Percentiles rank a stretch among this genome's conserved stretches.
phyloP scores from a whole-genome alignment of 331 rosid species.

The Ulmus americana region DNA sequence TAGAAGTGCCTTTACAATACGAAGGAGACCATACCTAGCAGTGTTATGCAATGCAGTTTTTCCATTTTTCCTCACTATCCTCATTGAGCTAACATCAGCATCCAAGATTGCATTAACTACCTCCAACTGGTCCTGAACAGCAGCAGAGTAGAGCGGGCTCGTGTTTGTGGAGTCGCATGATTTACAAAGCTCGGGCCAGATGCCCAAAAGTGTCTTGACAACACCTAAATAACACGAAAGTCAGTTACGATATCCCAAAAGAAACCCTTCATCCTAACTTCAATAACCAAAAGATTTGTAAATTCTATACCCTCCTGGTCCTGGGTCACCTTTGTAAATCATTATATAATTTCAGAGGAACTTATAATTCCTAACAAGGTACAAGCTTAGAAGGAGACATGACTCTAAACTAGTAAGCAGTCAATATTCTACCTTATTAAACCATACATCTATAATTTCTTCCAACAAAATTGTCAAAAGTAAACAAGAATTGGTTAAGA shows the following conservation, averaged over 20 bases:
- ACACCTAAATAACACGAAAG: constrained; percentile 45
- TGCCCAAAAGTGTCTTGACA: constrained; percentile 57
- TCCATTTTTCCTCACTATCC: constrained; percentile 81
- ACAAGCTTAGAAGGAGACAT: neutral
- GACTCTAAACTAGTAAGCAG: neutral
- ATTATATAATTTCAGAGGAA: constrained; percentile 1
- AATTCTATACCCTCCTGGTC: neutral
- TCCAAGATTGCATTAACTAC: constrained; percentile 81
- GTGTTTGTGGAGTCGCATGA: constrained; percentile 72
- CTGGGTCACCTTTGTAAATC: neutral
- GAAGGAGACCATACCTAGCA: constrained; percentile 63
- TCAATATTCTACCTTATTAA: neutral
- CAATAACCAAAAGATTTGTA: neutral
- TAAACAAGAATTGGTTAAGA: neutral
- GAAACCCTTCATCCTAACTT: neutral
- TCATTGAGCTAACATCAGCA: constrained; percentile 49
- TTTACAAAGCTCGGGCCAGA: constrained; percentile 74
- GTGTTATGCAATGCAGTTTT: constrained; percentile 80
- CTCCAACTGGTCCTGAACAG: constrained; percentile 68
- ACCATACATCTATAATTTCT: neutral
- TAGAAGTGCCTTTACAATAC: constrained; percentile 53
- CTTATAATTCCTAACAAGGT: neutral
- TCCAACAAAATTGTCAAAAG: neutral
- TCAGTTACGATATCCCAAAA: neutral
- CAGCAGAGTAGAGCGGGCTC: constrained; percentile 83